These are phyloP conservation scores for Draba incana DNA, from an alignment of 345 rosid species.

Conservation along the genomic window DNA sequence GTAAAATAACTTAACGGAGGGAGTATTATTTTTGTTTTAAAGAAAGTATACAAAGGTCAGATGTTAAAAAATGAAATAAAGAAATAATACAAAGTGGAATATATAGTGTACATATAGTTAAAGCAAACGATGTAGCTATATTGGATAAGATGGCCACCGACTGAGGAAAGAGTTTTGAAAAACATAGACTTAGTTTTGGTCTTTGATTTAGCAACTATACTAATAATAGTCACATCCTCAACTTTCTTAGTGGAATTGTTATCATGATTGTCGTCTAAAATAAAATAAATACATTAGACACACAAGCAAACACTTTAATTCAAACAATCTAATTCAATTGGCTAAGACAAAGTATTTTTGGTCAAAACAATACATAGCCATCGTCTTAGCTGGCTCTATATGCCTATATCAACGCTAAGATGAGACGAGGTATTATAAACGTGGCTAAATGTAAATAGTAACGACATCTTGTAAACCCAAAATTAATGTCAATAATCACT, in stretches of 20 bases:
- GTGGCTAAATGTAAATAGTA: no score
- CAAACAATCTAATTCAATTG: background rate
- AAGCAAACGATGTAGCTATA: background rate
- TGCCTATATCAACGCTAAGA: no score
- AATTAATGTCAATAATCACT: no score
- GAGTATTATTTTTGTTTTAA: background rate
- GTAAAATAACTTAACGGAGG: no score
- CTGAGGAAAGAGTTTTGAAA: background rate
- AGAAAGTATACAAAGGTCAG: background rate
- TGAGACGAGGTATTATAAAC: no score
- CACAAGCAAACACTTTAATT: background rate
- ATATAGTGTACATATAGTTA: background rate
- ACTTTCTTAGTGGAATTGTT: background rate
- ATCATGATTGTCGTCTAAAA: conserved; percentile 21
- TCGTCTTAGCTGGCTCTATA: no score
- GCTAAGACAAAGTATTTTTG: no score
- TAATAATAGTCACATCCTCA: conserved; percentile 2
- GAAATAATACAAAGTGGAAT: conserved; percentile 15
- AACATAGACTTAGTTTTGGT: conserved; percentile 31
- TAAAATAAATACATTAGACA: conserved; percentile 16
- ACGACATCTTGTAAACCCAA: no score
- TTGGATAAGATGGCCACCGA: conserved; percentile 35
- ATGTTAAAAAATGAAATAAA: background rate
- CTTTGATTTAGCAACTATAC: background rate
- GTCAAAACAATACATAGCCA: no score